Evolutionary conservation across 225 moss, liverwort and hornwort species (phyloP).

Genomic region (Sphagnum tenellum): DNA sequence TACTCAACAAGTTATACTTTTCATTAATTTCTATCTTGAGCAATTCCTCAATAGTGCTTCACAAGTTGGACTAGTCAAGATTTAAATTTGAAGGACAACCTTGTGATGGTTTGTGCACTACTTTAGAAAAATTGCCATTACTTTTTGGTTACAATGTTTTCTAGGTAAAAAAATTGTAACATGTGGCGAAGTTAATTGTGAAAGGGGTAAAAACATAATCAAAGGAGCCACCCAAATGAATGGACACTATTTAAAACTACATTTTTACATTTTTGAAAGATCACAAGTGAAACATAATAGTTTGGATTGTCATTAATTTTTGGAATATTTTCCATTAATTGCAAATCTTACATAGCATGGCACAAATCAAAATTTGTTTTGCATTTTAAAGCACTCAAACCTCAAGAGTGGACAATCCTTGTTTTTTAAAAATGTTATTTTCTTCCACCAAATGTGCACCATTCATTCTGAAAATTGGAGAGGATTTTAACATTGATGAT

Average conservation of each 20-base stretch:
- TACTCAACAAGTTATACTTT: background rate
- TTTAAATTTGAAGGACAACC: background rate
- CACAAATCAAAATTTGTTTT: too few relatives aligned
- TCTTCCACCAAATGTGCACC: too few relatives aligned
- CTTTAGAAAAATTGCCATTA: constrained; percentile 4
- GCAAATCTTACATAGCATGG: background rate
- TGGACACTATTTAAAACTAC: background rate
- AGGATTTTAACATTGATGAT: too few relatives aligned
- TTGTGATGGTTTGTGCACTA: background rate
- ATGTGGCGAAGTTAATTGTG: constrained; percentile 2
- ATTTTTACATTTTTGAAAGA: background rate
- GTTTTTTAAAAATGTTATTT: too few relatives aligned
- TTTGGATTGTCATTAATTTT: background rate
- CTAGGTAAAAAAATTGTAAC: background rate
- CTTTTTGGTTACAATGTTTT: background rate
- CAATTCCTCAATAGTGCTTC: background rate
- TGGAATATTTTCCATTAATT: background rate
- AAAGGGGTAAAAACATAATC: background rate
- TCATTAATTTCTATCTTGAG: background rate
- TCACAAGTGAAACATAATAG: background rate
- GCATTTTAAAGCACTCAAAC: too few relatives aligned
- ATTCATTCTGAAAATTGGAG: too few relatives aligned
- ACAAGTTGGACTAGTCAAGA: background rate
- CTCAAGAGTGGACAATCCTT: too few relatives aligned
- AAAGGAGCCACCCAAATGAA: background rate